Conservation (phyloP, 2,329 filamentous ascomycete species). For the Bipolaris sorokiniana region DNA sequence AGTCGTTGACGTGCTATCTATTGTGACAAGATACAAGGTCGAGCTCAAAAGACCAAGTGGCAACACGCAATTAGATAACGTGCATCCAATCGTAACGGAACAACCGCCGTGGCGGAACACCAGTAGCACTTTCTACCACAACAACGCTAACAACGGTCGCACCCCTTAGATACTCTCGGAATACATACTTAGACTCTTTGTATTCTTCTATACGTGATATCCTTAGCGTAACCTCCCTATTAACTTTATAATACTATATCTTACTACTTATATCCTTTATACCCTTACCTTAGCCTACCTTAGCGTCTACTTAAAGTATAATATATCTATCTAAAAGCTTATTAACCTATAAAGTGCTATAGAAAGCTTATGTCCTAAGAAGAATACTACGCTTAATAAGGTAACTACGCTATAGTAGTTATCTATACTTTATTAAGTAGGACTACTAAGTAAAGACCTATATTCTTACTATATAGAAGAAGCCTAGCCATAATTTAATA, state of each 20-base stretch:
- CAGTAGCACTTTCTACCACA: not conserved
- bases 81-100: not conserved
- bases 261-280: not conserved
- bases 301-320: not conserved
- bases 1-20: no score
- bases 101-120: not conserved
- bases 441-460: not conserved
- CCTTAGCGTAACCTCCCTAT: not conserved
- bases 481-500: not conserved
- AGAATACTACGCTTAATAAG: not conserved
- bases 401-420: not conserved
- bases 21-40: no score
- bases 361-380: not conserved
- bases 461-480: not conserved
- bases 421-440: not conserved
- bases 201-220: not conserved
- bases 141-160: not conserved
- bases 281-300: not conserved
- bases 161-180: not conserved
- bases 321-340: not conserved
- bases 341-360: not conserved
- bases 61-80: no score
- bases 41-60: no score
- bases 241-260: not conserved
- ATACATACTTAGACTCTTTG: not conserved